Evolutionary conservation across 2,329 filamentous ascomycete species (phyloP), one percentile per base, ranked within the genome.

Genomic region (Metarhizium brunneum): DNA sequence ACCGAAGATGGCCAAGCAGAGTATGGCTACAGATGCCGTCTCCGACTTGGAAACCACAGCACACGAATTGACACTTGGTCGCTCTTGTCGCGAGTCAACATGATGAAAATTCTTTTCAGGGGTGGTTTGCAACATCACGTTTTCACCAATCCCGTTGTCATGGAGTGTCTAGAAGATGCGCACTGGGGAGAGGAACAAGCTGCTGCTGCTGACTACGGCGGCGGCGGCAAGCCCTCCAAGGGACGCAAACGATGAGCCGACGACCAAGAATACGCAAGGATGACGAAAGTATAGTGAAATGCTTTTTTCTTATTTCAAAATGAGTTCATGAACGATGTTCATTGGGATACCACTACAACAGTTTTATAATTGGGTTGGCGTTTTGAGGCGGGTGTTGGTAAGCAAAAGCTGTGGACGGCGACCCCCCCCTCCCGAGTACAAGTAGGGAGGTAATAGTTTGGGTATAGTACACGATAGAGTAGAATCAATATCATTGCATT

Each of bases 1-100:
- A 75, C 73, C 42, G 70, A 71, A 3, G 72, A 76, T 38, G 73
- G 74, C 8, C 69, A 73, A 3, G 67, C 70, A 36, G 77, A 80
- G 58, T 79, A 80, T 58, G 78, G 79, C 3, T 81, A 82, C 58
- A 73, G 78, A 7, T 71, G 78, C 59, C 78, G 74, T 59, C 65
- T 81, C n/a, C 74, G 74, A 40, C 69, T 80, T 6, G 71, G 76
- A 16, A 73, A 75, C 50, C 67, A 72, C 57, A 66, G 70, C 43
- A 68, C 80, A 60, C 60, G 69, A 47, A 76, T 82, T 52, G 73
- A 80, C 55, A 73, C 74, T 1, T 83, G 79, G 79, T 75, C 76
- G 8, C 68, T 80, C 14, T 74, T 73, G 32, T 71, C 73, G 18
- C 69, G 78, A 20, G 69, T 79, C n/a, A 70, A 74, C 49, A 70